These are phyloP conservation scores for Colletotrichum sp. DNA, from an alignment of 2,329 filamentous ascomycete species.

Conservation along the genomic window DNA sequence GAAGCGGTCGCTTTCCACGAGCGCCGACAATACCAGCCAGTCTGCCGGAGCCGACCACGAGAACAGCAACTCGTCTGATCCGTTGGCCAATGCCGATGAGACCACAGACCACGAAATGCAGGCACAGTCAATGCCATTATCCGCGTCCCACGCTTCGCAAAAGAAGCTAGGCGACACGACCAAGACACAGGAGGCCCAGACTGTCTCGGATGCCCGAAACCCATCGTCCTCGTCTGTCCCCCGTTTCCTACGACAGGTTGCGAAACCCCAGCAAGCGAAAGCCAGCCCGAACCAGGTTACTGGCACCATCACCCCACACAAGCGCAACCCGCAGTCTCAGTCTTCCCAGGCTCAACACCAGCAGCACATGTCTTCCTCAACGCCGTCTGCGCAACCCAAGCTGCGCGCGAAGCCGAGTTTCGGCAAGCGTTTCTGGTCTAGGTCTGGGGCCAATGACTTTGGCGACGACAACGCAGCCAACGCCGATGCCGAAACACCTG, in stretches of 20 bases:
- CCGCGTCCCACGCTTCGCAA: not conserved
- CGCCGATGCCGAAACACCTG: not conserved
- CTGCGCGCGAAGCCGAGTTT: constrained; percentile 14
- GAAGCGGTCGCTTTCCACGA: not conserved
- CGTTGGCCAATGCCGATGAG: not conserved
- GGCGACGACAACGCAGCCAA: not conserved
- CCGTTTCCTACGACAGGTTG: constrained; percentile 2
- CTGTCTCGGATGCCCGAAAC: not conserved
- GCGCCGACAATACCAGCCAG: not conserved
- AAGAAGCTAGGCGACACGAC: not conserved
- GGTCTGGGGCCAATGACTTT: constrained; percentile 16
- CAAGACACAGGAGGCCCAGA: not conserved
- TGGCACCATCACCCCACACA: not conserved
- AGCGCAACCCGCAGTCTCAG: not conserved
- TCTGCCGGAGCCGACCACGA: not conserved
- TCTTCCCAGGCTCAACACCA: not conserved
- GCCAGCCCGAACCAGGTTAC: not conserved
- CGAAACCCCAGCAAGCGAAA: not conserved
- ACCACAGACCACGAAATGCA: not conserved
- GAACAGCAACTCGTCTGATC: not conserved
- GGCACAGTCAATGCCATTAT: not conserved
- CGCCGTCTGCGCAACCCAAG: not conserved
- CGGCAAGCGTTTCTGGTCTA: constrained; percentile 22
- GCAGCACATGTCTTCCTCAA: not conserved
- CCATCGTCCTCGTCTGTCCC: not conserved